Evolutionary conservation across 305 asterid genomes (phyloP).

Genomic region (Vinca major): DNA sequence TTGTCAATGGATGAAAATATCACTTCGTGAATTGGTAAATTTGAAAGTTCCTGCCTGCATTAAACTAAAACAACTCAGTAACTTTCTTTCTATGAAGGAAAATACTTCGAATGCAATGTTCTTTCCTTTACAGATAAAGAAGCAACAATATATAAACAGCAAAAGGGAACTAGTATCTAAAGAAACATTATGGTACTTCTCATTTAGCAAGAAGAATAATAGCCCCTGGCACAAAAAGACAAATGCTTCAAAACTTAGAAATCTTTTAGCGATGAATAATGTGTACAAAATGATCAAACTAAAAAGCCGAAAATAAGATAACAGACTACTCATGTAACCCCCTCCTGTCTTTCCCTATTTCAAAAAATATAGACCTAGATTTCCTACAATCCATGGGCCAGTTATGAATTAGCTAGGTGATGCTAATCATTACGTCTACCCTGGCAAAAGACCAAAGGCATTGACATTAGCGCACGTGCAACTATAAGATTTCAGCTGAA

Average conservation of each 20-base stretch:
- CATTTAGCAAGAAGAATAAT: neutral
- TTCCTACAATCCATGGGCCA: neutral
- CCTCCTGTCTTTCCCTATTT: neutral
- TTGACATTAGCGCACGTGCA: neutral
- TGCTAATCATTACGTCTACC: neutral
- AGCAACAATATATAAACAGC: too few species aligned
- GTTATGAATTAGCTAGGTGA: neutral
- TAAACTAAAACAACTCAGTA: conserved; percentile 10
- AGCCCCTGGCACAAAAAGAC: neutral
- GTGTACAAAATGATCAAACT: neutral
- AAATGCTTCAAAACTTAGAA: neutral
- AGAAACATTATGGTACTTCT: too few species aligned
- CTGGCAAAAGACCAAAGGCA: neutral
- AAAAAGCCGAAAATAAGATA: neutral
- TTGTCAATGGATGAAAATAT: conserved; percentile 83
- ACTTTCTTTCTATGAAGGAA: conserved; percentile 2
- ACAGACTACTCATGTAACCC: neutral
- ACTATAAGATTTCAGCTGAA: neutral
- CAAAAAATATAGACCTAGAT: neutral
- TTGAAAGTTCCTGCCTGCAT: conserved; percentile 59
- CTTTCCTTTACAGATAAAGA: neutral
- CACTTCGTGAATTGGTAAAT: conserved; percentile 45
- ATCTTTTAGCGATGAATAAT: neutral
- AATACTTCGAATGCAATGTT: neutral
- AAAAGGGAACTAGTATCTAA: too few species aligned